Evolutionary conservation across 352 stramenopile genomes (phyloP), one percentile per base, ranked within the genome.

Genomic region (Achlya hypogyna): DNA sequence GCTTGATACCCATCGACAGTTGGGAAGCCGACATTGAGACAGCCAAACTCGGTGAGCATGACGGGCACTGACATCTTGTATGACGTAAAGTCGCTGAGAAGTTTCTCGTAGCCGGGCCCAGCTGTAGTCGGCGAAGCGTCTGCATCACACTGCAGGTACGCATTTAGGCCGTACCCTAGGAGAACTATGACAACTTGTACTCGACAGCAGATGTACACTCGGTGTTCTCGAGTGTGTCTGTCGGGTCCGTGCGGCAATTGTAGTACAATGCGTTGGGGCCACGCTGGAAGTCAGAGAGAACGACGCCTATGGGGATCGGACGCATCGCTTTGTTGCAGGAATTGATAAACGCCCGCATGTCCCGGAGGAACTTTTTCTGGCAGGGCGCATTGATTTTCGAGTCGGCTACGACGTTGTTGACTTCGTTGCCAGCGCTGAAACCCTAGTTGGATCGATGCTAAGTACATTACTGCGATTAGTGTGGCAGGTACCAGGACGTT

Each of bases 331-430:
- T 69, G 20, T 73, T 47, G 62, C 86, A 95, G 4, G 66, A 76
- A 9, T 70, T 49, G 27, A 93, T 80, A 72, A 78, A 96, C 29
- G 74, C 73, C 45, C 86, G 75, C 84, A 96, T 96, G 74, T 95
- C 88, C 0, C 80, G 76, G 40, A 96, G 72, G 69, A 94, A 93
- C 69, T 93, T 96, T 68, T 95, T 96, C 64, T 94, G 84, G 69
- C 87, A 96, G 35, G 87, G 78, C 32, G 82, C 82, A 71, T 94
- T 92, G 68, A 66, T 79, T 40, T 80, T 70, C 53, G 75, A 70
- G 1, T 60, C 49, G 22, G 78, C 75, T 4, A 77, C 79, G 69
- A 74, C 75, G 69, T 93, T 74, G 73, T 91, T 93, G 40, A 92
- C 78, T 71, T 95, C 86, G 70, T 95, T 94, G 38, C 84, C 85